Evolutionary conservation across 2,329 filamentous ascomycete genomes (phyloP).

Genomic region (Lasiodiplodia sp.): DNA sequence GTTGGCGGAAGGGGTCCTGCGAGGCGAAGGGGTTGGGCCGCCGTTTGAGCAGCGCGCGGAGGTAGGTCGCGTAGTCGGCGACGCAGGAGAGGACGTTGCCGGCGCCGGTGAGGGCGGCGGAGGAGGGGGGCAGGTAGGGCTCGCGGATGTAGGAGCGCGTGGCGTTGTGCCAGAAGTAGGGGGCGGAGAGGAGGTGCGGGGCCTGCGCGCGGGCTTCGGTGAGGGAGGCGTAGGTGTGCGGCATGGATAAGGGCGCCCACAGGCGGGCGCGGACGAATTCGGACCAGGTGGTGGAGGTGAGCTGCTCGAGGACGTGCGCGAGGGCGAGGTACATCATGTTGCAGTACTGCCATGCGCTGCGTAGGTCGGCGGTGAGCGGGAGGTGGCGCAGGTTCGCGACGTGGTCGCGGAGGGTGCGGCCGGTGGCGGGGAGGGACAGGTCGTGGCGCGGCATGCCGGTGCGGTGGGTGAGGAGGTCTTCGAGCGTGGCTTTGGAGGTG

Average conservation of each 20-base stretch:
- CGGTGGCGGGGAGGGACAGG: constrained; percentile 32
- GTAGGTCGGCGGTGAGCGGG: constrained; percentile 49
- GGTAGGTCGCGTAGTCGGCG: constrained; percentile 37
- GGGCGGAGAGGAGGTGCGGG: constrained; percentile 29
- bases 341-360: constrained; percentile 58
- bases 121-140: constrained; percentile 21
- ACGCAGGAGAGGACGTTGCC: constrained; percentile 37
- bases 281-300: constrained; percentile 46
- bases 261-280: constrained; percentile 45
- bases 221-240: constrained; percentile 46
- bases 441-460: constrained; percentile 47
- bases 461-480: constrained; percentile 46
- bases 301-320: constrained; percentile 55
- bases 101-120: constrained; percentile 37
- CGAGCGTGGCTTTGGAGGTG: constrained; percentile 40
- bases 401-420: constrained; percentile 45
- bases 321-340: constrained; percentile 62
- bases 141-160: constrained; percentile 21
- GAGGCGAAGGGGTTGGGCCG: constrained; percentile 18
- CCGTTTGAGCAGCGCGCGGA: constrained; percentile 36
- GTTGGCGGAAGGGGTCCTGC: background rate
- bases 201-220: constrained; percentile 40
- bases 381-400: constrained; percentile 54
- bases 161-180: constrained; percentile 34
- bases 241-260: constrained; percentile 53